A percentile compares a stretch with the other conserved stretches of the same genome.
Evolutionary conservation across 2,329 filamentous ascomycete species (phyloP).

Genomic region (Aspergillus phoenicis): DNA sequence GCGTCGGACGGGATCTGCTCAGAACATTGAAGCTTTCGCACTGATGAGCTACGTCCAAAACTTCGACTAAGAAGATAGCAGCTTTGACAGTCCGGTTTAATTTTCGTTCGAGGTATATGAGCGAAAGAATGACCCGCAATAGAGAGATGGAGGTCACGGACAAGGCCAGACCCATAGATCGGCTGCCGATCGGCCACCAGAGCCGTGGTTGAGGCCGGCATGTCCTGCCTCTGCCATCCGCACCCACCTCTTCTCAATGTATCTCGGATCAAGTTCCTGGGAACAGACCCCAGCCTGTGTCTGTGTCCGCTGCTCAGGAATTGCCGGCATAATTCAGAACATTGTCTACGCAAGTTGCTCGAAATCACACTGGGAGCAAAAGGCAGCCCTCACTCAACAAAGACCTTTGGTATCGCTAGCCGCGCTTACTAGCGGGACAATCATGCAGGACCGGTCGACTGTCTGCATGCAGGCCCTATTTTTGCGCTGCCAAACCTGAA

Average conservation of each 20-base stretch:
- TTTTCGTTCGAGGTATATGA: neutral
- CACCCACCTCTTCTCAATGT: neutral
- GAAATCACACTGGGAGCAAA: neutral
- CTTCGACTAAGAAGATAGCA: no score
- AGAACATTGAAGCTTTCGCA: no score
- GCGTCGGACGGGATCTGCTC: neutral
- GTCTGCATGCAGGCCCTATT: neutral
- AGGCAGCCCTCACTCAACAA: no score
- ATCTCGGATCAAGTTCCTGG: neutral
- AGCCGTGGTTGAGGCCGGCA: conserved; percentile 4
- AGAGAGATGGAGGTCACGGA: neutral
- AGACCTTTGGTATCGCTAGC: neutral
- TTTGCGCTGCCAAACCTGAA: neutral
- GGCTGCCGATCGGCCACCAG: neutral
- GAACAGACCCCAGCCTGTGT: conserved; percentile 2
- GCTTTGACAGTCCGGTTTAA: no score
- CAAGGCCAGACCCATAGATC: neutral
- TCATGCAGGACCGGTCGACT: neutral
- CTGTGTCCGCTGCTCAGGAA: neutral
- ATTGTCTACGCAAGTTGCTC: neutral
- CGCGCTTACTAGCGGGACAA: neutral
- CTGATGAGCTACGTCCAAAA: no score
- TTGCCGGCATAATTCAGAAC: neutral
- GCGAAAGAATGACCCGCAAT: neutral
- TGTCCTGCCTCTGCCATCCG: conserved; percentile 7